These are phyloP conservation scores for Phytophthora kernoviae DNA, from an alignment of 352 stramenopile genomes.

Conservation along the genomic window DNA sequence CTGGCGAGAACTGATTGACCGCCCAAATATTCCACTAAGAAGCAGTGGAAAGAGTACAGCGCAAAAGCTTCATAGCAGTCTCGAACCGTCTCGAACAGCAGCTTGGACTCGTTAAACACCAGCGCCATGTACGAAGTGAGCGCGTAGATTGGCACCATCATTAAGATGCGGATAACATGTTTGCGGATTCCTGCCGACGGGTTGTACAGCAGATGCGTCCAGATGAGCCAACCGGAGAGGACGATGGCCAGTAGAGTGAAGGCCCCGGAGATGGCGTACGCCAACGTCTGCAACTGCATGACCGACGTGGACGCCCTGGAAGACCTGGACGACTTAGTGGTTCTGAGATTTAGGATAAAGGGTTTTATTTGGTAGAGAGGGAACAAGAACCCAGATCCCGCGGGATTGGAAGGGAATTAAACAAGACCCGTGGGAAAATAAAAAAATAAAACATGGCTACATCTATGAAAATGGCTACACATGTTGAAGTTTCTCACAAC, in stretches of 20 bases:
- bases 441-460: too few relatives aligned
- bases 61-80: slow-evolving; percentile 95
- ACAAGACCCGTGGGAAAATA: not conserved
- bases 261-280: slow-evolving; percentile 85
- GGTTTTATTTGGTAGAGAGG: too few relatives aligned
- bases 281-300: slow-evolving; percentile 89
- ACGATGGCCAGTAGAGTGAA: slow-evolving; percentile 89
- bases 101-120: slow-evolving; percentile 89
- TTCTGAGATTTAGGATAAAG: too few relatives aligned
- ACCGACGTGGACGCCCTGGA: not conserved
- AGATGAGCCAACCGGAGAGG: slow-evolving; percentile 87
- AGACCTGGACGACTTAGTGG: too few relatives aligned
- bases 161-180: slow-evolving; percentile 93
- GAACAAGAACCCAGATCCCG: too few relatives aligned
- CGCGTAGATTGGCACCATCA: slow-evolving; percentile 95
- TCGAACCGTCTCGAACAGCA: slow-evolving; percentile 90
- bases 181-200: slow-evolving; percentile 82
- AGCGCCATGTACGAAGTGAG: slow-evolving; percentile 91
- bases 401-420: too few relatives aligned
- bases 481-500: too few relatives aligned
- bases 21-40: slow-evolving; percentile 90
- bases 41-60: slow-evolving; percentile 95
- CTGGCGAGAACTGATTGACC: slow-evolving; percentile 81
- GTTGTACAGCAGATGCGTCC: slow-evolving; percentile 89
- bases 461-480: too few relatives aligned